A percentile compares a stretch with the other conserved stretches of the same genome.
Evolutionary conservation across 2,329 filamentous ascomycete genomes (phyloP).

Genomic region (Aspergillus aculeatus): DNA sequence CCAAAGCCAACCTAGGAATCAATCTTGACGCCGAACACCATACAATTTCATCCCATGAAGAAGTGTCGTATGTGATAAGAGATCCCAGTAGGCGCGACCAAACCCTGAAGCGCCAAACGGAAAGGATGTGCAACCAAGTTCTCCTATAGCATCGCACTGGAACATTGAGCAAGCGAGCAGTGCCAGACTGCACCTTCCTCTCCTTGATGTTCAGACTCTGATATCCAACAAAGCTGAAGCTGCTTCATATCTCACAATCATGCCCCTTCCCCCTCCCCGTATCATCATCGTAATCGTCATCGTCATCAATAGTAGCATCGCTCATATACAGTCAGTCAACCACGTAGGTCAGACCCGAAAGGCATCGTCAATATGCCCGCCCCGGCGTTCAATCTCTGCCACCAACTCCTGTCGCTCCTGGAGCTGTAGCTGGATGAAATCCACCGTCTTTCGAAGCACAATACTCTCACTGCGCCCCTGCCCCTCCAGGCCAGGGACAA

Average conservation of each 20-base stretch:
- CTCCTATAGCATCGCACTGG: neutral
- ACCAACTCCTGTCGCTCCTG: conserved; percentile 59
- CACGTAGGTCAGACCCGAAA: conserved; percentile 24
- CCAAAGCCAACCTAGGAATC: neutral
- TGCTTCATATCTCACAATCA: neutral
- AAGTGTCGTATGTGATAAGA: neutral
- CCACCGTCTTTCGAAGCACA: conserved; percentile 71
- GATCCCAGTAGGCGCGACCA: neutral
- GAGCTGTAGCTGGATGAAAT: conserved; percentile 63
- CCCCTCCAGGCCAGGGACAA: conserved; percentile 79
- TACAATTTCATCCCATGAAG: neutral
- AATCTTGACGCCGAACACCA: neutral
- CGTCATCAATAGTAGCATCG: neutral
- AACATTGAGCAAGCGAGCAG: neutral
- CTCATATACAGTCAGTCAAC: neutral
- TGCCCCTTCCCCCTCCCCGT: too few relatives aligned
- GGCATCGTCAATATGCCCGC: conserved; percentile 53
- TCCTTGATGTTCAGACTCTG: too few relatives aligned
- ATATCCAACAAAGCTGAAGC: too few relatives aligned
- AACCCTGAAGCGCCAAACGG: neutral
- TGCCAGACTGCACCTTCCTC: neutral
- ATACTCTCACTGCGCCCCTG: conserved; percentile 82
- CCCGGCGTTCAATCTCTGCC: conserved; percentile 57
- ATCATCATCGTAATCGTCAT: neutral
- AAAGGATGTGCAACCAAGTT: neutral